Evolutionary conservation across 2,329 filamentous ascomycete species (phyloP), one percentile per base, ranked within the genome.

Genomic region (Phyllosticta ampelicida): DNA sequence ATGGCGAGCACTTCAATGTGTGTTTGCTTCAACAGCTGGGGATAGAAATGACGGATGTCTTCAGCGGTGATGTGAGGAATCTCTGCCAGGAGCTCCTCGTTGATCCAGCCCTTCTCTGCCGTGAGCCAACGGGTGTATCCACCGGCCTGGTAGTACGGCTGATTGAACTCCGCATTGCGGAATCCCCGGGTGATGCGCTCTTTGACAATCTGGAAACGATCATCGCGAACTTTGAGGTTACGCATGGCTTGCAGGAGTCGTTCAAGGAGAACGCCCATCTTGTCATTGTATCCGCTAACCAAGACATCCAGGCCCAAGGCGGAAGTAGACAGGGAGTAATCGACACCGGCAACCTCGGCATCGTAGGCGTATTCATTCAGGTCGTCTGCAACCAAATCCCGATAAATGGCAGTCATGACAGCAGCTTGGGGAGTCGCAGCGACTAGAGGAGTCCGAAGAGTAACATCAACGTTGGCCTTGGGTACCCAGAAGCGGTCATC

Each of bases 401-500:
- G 86, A 69, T 89, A 96, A 5, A 99, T 73, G 59, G 83, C 84
- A 2, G 87, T 82, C 68, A 94, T 90, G 61, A 95, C 84, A 29
- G 83, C 79, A 61, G 87, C 91, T 59, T 87, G 85, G 1, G 90
- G 87, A 4, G 88, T 90, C 1, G 88, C 81, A 69, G 84, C 85
- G n/a, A 88, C 84, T 51, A 95, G 74, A 0, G 90, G 87, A 60
- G 86, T 95, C 65, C 86, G 83, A 63, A 95, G 79, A 64, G 86
- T 89, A 62, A 96, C 83, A 63, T 90, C 82, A 18, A 97, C 77
- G 60, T 90, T 94, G 3, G 89, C 94, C 71, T 95, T 96, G 9
- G 94, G 94, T 9, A 97, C 94, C 91, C 92, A 97, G 73, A 97
- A 99, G 0, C 86, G 90, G 65, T 99, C 94, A 66, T 99, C 94